phyloP scores from a whole-genome alignment of 192 early-diverging fungal species.

The Rhizoclosmatium sp. region DNA sequence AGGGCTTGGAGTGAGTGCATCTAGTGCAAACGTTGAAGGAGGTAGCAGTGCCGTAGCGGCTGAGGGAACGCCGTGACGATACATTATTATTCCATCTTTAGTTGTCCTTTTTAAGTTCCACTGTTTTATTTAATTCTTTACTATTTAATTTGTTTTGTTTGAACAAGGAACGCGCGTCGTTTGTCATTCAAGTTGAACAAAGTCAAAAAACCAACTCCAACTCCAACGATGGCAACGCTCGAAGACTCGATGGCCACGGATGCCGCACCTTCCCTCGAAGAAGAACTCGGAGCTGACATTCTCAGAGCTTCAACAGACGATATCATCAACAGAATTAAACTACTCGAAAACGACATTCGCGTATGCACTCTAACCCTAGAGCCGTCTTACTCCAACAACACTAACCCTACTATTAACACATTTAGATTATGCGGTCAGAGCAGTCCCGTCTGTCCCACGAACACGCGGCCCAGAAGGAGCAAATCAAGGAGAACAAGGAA shows the following conservation, averaged over 20 bases:
- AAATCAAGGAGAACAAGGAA: slow-evolving; percentile 97
- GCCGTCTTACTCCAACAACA: neutral
- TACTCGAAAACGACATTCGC: slow-evolving; percentile 97
- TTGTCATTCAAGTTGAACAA: neutral
- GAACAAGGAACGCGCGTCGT: neutral
- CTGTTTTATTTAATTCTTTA: neutral
- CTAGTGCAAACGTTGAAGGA: neutral
- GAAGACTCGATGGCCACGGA: slow-evolving; percentile 74
- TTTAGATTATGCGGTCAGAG: slow-evolving; percentile 89
- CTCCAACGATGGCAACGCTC: slow-evolving; percentile 68
- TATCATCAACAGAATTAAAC: slow-evolving; percentile 87
- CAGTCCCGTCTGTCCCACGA: slow-evolving; percentile 89
- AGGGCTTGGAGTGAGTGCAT: neutral
- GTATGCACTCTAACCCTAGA: too few relatives aligned
- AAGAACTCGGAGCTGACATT: slow-evolving; percentile 91
- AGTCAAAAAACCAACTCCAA: neutral
- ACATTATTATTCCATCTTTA: neutral
- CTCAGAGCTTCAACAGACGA: slow-evolving; percentile 87
- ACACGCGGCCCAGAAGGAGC: slow-evolving; percentile 83
- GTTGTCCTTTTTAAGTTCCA: neutral
- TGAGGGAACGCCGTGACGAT: too few relatives aligned
- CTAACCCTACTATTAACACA: neutral
- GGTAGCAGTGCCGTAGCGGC: neutral
- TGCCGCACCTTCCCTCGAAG: slow-evolving; percentile 44
- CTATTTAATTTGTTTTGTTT: neutral